Evolutionary conservation across 768 basidiomycete species (phyloP), one percentile per base, ranked within the genome.

Genomic region (Auricularia auricula-judae): DNA sequence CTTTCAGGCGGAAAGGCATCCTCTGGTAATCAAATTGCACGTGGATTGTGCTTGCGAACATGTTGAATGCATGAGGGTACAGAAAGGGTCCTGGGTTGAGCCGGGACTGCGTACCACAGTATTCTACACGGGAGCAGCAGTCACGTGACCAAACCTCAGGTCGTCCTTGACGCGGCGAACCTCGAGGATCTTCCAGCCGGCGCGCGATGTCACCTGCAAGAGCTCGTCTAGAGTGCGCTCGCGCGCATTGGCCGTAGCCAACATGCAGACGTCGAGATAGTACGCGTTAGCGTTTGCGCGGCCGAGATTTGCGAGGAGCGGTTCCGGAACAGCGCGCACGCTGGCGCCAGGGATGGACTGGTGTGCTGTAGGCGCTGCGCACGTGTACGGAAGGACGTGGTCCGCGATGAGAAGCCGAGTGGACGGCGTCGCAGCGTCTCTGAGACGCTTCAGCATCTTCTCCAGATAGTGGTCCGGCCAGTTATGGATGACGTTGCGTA

Each of bases 341-440:
- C 83, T 80, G 0, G 81, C 82, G 10, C 84, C 84, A 56, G 83
- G 80, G 1, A 85, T 72, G 10, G 72, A 77, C 36, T 78, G 76
- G 29, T 79, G 21, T 11, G 21, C 47, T 18, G 47, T 18, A 18
- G 14, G 18, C 12, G 72, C 79, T 18, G 78, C 78, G 68, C 87
- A 90, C 0, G 87, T 87, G 1, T 86, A 75, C 1, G 88, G 87
- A 2, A 88, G 76, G 35, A 90, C 78, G 65, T 85, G 86, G 67
- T 91, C 89, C 0, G 84, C 87, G 44, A 91, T 81, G 42, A 91
- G 75, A 1, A 91, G 76, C 65, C 77, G 82, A 29, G 88, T 90
- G 2, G 77, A 73, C 0, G 75, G 68, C 1, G 61, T 63, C 0
- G 80, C 79, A 3, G 76, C 79, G 3, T 74, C 74, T 11, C 81